A percentile compares a stretch with the other conserved stretches of the same genome.
These are phyloP conservation scores for Talaromyces funiculosus DNA, from an alignment of 2,329 filamentous ascomycete genomes.

Conservation along the genomic window DNA sequence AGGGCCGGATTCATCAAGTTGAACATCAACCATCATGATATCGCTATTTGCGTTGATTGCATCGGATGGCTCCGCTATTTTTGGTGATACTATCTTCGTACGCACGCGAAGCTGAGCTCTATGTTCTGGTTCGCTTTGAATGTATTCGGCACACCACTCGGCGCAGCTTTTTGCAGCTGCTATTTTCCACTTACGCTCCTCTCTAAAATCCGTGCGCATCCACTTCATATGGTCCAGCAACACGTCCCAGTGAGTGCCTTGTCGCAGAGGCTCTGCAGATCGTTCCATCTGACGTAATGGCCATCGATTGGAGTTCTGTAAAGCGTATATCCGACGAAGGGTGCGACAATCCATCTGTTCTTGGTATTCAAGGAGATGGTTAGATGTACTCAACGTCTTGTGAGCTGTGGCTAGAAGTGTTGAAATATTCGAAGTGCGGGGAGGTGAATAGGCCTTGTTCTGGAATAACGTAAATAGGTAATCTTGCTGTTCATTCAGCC, in stretches of 20 bases:
- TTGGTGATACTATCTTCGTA: conserved; percentile 32
- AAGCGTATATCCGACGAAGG: conserved; percentile 76
- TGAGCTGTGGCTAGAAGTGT: conserved; percentile 75
- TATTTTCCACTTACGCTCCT: conserved; percentile 92
- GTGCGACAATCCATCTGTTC: conserved; percentile 86
- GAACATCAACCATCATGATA: conserved; percentile 26
- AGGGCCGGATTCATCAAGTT: conserved; percentile 26
- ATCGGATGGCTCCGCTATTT: conserved; percentile 22
- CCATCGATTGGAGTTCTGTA: conserved; percentile 91
- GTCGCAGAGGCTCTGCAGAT: conserved; percentile 70
- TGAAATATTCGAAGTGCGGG: conserved; percentile 51
- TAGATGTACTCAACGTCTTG: conserved; percentile 82
- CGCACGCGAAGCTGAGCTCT: conserved; percentile 63
- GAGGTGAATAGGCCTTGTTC: conserved; percentile 52
- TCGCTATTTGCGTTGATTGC: conserved; percentile 21
- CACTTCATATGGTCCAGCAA: conserved; percentile 89
- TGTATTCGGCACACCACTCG: conserved; percentile 77
- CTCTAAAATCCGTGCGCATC: conserved; percentile 94
- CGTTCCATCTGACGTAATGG: conserved; percentile 84
- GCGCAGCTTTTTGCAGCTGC: conserved; percentile 74
- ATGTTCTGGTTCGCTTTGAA: conserved; percentile 58
- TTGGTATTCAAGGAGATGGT: conserved; percentile 74
- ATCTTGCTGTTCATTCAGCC: conserved; percentile 46
- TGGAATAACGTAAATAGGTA: conserved; percentile 62
- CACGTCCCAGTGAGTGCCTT: conserved; percentile 76